A percentile compares a stretch with the other conserved stretches of the same genome.
Evolutionary conservation across 2,329 filamentous ascomycete genomes (phyloP).

Genomic region (Cercospora sesami): DNA sequence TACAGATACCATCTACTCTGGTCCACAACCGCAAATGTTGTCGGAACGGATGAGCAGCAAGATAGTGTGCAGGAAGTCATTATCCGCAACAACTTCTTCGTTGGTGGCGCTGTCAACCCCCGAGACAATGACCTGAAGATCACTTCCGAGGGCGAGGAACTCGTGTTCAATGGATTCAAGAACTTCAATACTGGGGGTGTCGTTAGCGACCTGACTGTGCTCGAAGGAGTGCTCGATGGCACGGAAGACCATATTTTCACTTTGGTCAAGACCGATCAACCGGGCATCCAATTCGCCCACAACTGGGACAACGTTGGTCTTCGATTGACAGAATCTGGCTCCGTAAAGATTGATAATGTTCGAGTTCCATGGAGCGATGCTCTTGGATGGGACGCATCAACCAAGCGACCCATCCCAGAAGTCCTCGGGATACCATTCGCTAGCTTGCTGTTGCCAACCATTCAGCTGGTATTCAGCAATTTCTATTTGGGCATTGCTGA

Average conservation of each 20-base stretch:
- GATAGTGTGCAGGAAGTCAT: constrained; percentile 59
- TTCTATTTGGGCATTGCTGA: constrained; percentile 65
- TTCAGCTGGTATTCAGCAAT: constrained; percentile 66
- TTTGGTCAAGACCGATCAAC: constrained; percentile 58
- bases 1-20: constrained; percentile 60
- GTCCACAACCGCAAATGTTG: constrained; percentile 61
- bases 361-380: constrained; percentile 61
- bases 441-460: constrained; percentile 61
- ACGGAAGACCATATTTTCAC: constrained; percentile 64
- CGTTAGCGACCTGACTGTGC: constrained; percentile 64
- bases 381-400: constrained; percentile 58
- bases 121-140: constrained; percentile 63
- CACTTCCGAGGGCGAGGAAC: constrained; percentile 53
- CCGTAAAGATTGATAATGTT: constrained; percentile 61
- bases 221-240: constrained; percentile 62
- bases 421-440: constrained; percentile 57
- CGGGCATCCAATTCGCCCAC: constrained; percentile 58
- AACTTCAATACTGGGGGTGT: constrained; percentile 69
- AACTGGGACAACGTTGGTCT: constrained; percentile 67
- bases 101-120: constrained; percentile 65
- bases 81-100: constrained; percentile 64
- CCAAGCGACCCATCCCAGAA: constrained; percentile 53
- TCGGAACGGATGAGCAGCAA: constrained; percentile 61
- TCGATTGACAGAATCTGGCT: constrained; percentile 63
- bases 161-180: constrained; percentile 64